Evolutionary conservation across 495 filamentous ascomycete genomes (phyloP), one percentile per base, ranked within the genome.

Genomic region (Trichoderma parareesei): DNA sequence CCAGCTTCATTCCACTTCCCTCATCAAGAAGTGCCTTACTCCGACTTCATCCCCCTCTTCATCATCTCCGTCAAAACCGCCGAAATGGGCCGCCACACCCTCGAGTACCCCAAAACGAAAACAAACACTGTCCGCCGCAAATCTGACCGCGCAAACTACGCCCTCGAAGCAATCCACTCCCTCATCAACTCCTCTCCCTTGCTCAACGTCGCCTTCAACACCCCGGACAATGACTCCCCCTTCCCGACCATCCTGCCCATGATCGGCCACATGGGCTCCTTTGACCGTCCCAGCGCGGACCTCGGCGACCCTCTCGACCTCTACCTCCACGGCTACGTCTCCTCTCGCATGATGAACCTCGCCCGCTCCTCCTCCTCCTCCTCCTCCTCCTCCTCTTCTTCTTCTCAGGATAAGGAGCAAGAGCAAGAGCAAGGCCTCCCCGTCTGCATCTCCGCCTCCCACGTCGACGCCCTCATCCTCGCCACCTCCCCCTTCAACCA

Each of bases 261-360:
- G 91, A 90, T 96, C 66, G 92, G 92, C 53, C 84, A 85, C 67
- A 91, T 93, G 87, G 89, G 82, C 20, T 88, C 84, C 57, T 93
- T 87, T 69, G 78, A 76, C 10, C 79, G 82, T 66, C 87, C 87
- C 27, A 87, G 85, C 64, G 81, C 84, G 9, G 82, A 78, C 66
- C 76, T 86, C 14, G 82, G 85, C 16, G 87, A 90, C 65, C 80
- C 85, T 0, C 76, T 90, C 13, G 89, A 95, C 66, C 83, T 90
- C 64, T 96, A 97, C 70, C 84, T 97, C 5, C 93, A 97, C 73
- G 91, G 91, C 69, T 95, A 94, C 71, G 86, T 93, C 62, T 88
- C 85, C 63, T 88, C 88, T 11, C 90, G 92, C 3, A 79, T 96
- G 43, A 88, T 92, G 78, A 88, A 87, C 65, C 72, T 90, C 9